Base-by-base conservation (phyloP, 176 grass and related monocot species). In the Aegilops umbellulata region DNA sequence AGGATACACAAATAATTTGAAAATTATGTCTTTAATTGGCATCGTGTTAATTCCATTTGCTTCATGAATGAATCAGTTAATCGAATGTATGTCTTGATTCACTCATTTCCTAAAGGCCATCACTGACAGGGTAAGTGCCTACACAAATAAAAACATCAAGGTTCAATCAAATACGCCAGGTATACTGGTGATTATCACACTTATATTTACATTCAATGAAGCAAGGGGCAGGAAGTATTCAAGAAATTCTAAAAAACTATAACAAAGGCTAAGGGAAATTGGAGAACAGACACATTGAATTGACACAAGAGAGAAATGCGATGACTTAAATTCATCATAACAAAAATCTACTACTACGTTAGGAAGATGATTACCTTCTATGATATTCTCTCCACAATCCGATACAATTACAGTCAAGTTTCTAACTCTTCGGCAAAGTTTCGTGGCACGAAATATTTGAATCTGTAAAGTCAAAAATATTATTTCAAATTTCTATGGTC, bases 81-180 rank as follows among this genome's bases (percentile, higher is more conserved):
- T 8, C 10, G 22, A 64, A 69, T 35, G 32, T 30, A 4, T 67
- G 25, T 69, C 7, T 35, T 20, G 4, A 25, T 15, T 73, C 36
- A 73, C 69, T 73, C 69, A 25, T 73, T n/a, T 73, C 38, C n/a
- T 35, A 42, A 24, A 73, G 36, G n/a, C 69, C 69, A 72, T 24
- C 69, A 3, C 36, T 73, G 38, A 44, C 44, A 73, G 69, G 38
- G 69, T 25, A 73, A 25, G 69, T 73, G 12, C 69, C 69, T 73
- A 44, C 69, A 25, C 22, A 73, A 44, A 73, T 39, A 44, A 73
- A 71, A 41, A 24, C 11, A 73, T 15, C n/a, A 44, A 44, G 22
- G n/a, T 25, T 39, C 19, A 22, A 11, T 70, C 39, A 69, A 1
- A 38, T 38, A 70, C 34, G 39, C 67, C 17, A 38, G 1, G 16